These are phyloP conservation scores for Plasmodium sp. DNA, from an alignment of 169 alveolate species.

Conservation along the genomic window DNA sequence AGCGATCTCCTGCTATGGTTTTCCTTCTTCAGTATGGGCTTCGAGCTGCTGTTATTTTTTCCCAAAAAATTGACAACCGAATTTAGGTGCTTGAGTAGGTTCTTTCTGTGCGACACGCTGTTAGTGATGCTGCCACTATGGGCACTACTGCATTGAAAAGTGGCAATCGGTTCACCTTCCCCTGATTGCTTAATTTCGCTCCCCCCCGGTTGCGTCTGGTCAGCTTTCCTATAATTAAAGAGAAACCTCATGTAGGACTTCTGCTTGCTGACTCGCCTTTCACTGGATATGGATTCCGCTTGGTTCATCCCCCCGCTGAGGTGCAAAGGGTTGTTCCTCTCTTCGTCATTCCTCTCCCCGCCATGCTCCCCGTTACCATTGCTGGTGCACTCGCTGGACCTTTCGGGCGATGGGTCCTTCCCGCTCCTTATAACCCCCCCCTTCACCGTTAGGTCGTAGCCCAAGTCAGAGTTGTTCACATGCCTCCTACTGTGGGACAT, in stretches of 20 bases:
- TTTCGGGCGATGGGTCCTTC: background rate
- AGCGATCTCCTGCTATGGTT: background rate
- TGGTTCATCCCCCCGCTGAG: background rate
- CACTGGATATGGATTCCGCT: background rate
- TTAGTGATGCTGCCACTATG: background rate
- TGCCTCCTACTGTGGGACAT: background rate
- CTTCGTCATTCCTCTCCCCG: background rate
- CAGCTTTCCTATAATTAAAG: conserved; percentile 19
- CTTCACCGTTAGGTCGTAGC: background rate
- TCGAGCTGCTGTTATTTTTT: background rate
- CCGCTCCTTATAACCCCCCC: background rate
- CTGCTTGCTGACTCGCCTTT: background rate
- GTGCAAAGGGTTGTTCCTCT: background rate
- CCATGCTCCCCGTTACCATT: background rate
- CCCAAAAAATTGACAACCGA: background rate
- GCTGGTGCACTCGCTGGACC: background rate
- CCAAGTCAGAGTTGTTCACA: background rate
- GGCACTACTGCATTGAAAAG: background rate
- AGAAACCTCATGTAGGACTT: conserved; percentile 20
- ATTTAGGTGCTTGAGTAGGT: background rate
- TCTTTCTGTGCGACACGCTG: background rate
- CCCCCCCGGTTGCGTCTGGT: background rate
- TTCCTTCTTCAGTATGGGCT: background rate
- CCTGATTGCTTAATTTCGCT: too few relatives aligned
- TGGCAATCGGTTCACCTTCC: background rate